Base-by-base conservation (phyloP, 2,329 filamentous ascomycete species). In the Neoarthrinium moseri region DNA sequence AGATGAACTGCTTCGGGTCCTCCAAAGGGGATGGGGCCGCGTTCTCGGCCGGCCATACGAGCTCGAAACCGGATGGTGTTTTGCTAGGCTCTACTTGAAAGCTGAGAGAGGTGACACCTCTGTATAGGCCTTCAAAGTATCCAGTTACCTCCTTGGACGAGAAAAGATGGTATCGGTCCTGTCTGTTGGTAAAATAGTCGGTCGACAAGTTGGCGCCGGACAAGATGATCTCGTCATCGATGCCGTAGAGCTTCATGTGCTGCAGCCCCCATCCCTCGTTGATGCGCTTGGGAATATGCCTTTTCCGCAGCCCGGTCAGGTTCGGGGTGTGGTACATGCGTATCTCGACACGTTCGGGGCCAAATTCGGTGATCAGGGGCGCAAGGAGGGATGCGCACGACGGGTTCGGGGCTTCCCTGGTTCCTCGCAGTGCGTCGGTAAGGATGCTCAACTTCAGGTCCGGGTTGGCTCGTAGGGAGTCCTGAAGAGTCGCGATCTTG, bases 291-390 rank as follows among this genome's bases (percentile, higher is more conserved):
- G 94, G 94, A 2, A 97, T 81, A 54, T 88, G 74, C 58, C 84
- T 84, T 69, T 97, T 97, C 41, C 86, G 81, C 47, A 95, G 57
- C 0, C 94, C 94, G 3, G 89, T 95, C 52, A 99, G 70, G 60
- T 99, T 99, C 0, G 94, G 94, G 1, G 94, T 99, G 67, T 99
- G 94, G 62, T 95, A 99, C 91, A 99, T 95, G 57, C 91, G 87
- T 52, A 99, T 83, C 60, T 96, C 90, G 32, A 99, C 91, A 29
- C 92, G 80, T 2, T 89, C 83, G 4, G 83, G 64, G 0, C 92
- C 91, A 67, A 96, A 95, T 56, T 96, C 89, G 6, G 77, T 70
- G 10, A 96, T 78, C n/a, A 99, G 72, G 1, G 91, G 86, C 5
- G 86, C 88, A 29, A 99, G 78, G 11, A 99, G 75, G 10, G 91